phyloP scores from a whole-genome alignment of 2,329 filamentous ascomycete species.

The Knufia petricola region DNA sequence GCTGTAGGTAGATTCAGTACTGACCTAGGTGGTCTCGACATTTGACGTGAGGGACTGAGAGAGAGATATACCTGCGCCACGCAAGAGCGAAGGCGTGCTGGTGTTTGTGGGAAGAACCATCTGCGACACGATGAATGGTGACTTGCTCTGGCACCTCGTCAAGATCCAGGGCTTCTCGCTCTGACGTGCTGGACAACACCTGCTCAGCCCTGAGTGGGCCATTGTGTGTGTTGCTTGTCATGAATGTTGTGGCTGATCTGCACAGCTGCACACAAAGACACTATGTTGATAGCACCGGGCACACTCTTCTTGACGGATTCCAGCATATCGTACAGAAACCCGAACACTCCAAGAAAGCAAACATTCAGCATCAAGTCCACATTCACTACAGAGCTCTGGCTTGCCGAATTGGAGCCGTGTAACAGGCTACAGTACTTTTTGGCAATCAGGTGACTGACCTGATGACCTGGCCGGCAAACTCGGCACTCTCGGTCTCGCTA shows the following conservation, averaged over 20 bases:
- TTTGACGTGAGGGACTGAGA: conserved; percentile 16
- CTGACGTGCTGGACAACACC: conserved; percentile 12
- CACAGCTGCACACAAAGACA: too few relatives aligned
- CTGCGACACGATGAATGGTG: not conserved
- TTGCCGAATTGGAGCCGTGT: too few relatives aligned
- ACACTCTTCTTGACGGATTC: not conserved
- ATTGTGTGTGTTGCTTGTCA: not conserved
- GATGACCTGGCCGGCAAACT: too few relatives aligned
- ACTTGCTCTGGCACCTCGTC: not conserved
- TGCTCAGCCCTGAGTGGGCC: conserved; percentile 6
- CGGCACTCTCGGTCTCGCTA: too few relatives aligned
- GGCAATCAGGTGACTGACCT: too few relatives aligned
- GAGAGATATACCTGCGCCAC: conserved; percentile 17
- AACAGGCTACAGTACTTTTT: too few relatives aligned
- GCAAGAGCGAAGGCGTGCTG: conserved; percentile 8
- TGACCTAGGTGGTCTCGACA: conserved; percentile 21
- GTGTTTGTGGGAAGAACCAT: conserved; percentile 7
- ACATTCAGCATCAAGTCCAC: too few relatives aligned
- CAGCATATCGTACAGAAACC: too few relatives aligned
- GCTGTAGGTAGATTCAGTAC: not conserved
- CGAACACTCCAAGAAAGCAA: not conserved
- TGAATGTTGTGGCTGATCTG: not conserved
- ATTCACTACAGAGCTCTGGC: too few relatives aligned
- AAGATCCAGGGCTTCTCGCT: conserved; percentile 18
- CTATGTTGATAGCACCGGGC: not conserved